A percentile compares a stretch with the other conserved stretches of the same genome.
phyloP scores from a whole-genome alignment of 768 basidiomycete genomes.

The Phaeolepiota aurea region DNA sequence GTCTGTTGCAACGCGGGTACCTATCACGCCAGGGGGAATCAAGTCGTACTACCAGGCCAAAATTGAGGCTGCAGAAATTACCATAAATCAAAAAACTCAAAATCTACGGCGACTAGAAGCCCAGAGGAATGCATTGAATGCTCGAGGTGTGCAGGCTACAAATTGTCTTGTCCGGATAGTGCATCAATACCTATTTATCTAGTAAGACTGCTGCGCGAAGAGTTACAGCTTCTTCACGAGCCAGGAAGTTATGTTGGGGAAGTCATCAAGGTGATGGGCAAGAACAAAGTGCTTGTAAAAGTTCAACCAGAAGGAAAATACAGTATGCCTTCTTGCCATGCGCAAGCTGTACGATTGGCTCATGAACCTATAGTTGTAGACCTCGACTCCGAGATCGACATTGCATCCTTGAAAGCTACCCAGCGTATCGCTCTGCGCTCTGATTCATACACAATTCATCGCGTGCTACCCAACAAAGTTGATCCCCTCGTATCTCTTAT shows the following conservation, averaged over 20 bases:
- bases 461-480: slow-evolving; percentile 94
- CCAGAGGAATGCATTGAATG: slow-evolving; percentile 94
- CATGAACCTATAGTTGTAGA: slow-evolving; percentile 99
- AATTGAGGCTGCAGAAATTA: slow-evolving; percentile 86
- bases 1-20: slow-evolving; percentile 27
- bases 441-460: slow-evolving; percentile 94
- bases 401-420: slow-evolving; percentile 70
- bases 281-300: slow-evolving; percentile 97
- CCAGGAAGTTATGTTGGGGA: slow-evolving; percentile 98
- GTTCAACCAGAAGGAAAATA: slow-evolving; percentile 99
- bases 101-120: slow-evolving; percentile 93
- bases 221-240: slow-evolving; percentile 87
- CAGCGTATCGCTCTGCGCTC: slow-evolving; percentile 93
- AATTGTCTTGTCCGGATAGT: no score
- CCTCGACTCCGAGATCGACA: slow-evolving; percentile 80
- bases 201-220: slow-evolving; percentile 90
- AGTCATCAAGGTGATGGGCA: slow-evolving; percentile 97
- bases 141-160: slow-evolving; percentile 55
- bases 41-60: slow-evolving; percentile 94
- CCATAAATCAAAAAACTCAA: slow-evolving; percentile 95
- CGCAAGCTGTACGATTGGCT: not conserved
- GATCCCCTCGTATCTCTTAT: slow-evolving; percentile 97
- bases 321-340: slow-evolving; percentile 45
- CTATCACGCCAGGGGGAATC: slow-evolving; percentile 52
- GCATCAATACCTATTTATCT: no score